These are phyloP conservation scores for Aureobasidium pullulans DNA, from an alignment of 2,329 filamentous ascomycete species.

Conservation along the genomic window DNA sequence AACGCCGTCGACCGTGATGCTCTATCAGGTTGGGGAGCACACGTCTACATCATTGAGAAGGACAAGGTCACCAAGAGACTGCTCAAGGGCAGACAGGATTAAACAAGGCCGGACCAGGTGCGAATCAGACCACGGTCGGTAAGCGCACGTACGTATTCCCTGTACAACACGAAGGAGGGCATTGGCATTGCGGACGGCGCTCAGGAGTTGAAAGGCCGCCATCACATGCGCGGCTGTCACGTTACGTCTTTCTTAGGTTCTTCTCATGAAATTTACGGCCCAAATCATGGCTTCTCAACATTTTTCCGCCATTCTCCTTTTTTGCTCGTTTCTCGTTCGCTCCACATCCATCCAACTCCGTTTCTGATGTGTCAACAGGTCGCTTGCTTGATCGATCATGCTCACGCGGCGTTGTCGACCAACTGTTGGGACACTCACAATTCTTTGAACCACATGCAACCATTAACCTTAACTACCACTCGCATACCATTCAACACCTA, in stretches of 20 bases:
- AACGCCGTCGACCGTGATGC: constrained; percentile 97
- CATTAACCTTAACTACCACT: background rate
- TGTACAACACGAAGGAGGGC: constrained; percentile 10
- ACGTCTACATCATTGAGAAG: constrained; percentile 99
- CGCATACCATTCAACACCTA: background rate
- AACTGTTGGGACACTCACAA: background rate
- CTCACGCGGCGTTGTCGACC: background rate
- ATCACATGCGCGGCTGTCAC: constrained; percentile 10
- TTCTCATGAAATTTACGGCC: constrained; percentile 14
- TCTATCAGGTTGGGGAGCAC: constrained; percentile 93
- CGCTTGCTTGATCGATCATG: background rate
- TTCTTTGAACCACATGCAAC: background rate
- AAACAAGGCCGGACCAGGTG: constrained; percentile 16
- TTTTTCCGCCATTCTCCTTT: background rate
- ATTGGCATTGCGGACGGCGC: constrained; percentile 15
- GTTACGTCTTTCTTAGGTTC: constrained; percentile 14
- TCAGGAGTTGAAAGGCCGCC: constrained; percentile 12
- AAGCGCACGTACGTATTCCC: constrained; percentile 2
- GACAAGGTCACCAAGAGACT: constrained; percentile 99
- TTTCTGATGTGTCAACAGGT: background rate
- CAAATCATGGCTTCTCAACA: constrained; percentile 8
- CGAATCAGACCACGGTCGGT: background rate
- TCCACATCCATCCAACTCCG: background rate
- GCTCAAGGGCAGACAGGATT: constrained; percentile 93
- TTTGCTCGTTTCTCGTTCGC: background rate